Evolutionary conservation across 192 early-diverging fungal species (phyloP).

Genomic region (Podila horticola): DNA sequence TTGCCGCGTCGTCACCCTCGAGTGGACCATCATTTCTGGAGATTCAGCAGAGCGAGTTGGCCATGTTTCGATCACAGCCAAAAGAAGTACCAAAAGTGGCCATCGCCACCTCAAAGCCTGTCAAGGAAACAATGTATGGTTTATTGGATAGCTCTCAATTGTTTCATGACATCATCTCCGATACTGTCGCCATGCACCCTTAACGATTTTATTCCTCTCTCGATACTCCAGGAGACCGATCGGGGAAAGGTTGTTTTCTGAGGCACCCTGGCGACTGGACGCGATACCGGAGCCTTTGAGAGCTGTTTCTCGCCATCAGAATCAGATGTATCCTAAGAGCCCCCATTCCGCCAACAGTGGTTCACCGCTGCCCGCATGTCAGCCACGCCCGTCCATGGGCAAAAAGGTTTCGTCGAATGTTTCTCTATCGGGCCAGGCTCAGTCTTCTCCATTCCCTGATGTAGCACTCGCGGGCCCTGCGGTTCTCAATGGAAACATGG

Average conservation of each 20-base stretch:
- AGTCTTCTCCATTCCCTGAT: no score
- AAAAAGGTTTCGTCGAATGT: no score
- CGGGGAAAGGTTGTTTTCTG: conserved; percentile 17
- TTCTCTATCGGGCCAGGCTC: no score
- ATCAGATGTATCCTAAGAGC: conserved; percentile 35
- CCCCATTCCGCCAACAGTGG: no score
- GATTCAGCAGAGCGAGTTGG: conserved; percentile 33
- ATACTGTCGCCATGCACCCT: background rate
- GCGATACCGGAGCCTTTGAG: conserved; percentile 42
- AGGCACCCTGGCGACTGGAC: conserved; percentile 38
- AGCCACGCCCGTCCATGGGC: no score
- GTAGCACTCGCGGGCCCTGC: no score
- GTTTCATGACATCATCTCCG: background rate
- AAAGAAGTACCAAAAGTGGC: conserved; percentile 29
- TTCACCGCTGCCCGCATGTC: no score
- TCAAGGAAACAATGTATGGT: conserved; percentile 44
- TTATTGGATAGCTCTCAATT: background rate
- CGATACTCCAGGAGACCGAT: conserved; percentile 5
- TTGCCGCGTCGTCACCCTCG: background rate
- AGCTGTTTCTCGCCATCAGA: conserved; percentile 39
- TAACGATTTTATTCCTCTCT: background rate
- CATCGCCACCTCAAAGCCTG: conserved; percentile 42
- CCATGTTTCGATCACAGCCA: conserved; percentile 27
- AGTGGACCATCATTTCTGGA: conserved; percentile 10
- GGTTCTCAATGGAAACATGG: background rate